A percentile compares a stretch with the other conserved stretches of the same genome.
phyloP scores from a whole-genome alignment of 2,329 filamentous ascomycete genomes.

The Boeremia lycopersici region DNA sequence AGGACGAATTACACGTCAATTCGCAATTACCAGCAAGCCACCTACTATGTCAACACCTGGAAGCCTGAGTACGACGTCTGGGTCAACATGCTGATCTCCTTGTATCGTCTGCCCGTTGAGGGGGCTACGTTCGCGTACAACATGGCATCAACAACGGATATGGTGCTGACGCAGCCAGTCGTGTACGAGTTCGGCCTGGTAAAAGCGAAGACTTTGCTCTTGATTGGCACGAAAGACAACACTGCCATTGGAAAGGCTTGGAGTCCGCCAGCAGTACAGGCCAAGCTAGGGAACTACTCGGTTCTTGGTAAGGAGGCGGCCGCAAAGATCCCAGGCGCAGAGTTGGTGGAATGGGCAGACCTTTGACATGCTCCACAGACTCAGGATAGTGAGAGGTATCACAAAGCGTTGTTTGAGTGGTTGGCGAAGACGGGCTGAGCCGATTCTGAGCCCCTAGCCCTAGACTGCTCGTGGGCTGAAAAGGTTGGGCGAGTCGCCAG shows the following conservation, averaged over 20 bases:
- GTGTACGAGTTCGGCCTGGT: slow-evolving; percentile 58
- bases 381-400: slow-evolving; percentile 56
- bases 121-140: slow-evolving; percentile 51
- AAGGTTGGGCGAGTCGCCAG: neutral
- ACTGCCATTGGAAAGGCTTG: slow-evolving; percentile 63
- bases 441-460: neutral
- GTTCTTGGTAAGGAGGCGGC: slow-evolving; percentile 56
- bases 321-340: slow-evolving; percentile 51
- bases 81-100: slow-evolving; percentile 61
- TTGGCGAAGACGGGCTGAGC: slow-evolving; percentile 29
- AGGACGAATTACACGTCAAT: slow-evolving; percentile 33
- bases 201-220: slow-evolving; percentile 54
- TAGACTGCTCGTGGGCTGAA: neutral
- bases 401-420: slow-evolving; percentile 56
- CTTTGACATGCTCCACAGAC: slow-evolving; percentile 62
- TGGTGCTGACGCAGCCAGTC: slow-evolving; percentile 61
- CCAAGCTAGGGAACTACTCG: slow-evolving; percentile 56
- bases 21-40: slow-evolving; percentile 36
- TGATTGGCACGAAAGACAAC: slow-evolving; percentile 60
- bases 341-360: slow-evolving; percentile 55
- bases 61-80: slow-evolving; percentile 58
- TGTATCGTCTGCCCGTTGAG: slow-evolving; percentile 56
- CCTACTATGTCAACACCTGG: slow-evolving; percentile 51
- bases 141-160: slow-evolving; percentile 60
- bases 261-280: slow-evolving; percentile 39